Evolutionary conservation across 2,329 filamentous ascomycete species (phyloP).

Genomic region (Botrytis paeoniae): DNA sequence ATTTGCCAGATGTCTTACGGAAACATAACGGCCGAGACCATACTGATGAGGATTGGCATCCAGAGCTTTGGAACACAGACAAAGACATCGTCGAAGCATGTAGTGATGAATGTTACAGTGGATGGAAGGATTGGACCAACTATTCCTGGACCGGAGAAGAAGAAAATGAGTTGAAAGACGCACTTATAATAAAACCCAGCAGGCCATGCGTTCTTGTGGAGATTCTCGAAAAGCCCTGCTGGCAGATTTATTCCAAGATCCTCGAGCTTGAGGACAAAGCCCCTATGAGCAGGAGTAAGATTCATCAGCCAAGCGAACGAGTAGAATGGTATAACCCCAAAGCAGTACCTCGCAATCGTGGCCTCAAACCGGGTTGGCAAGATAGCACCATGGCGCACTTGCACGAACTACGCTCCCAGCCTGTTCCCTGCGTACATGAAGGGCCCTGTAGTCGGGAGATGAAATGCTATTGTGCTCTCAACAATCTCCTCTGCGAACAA

Average conservation of each 20-base stretch:
- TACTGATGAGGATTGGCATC: neutral
- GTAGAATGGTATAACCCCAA: constrained; percentile 36
- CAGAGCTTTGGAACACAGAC: constrained; percentile 2
- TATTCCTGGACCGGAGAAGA: constrained; percentile 12
- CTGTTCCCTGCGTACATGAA: constrained; percentile 61
- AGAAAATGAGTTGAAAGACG: constrained; percentile 8
- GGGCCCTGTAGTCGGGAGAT: constrained; percentile 56
- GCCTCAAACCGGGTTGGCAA: constrained; percentile 29
- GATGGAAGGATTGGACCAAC: neutral
- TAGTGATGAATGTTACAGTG: neutral
- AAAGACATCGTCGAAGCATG: neutral
- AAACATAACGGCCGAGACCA: constrained; percentile 22
- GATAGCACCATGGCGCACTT: constrained; percentile 30
- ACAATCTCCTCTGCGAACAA: constrained; percentile 67
- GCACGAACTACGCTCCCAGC: constrained; percentile 42
- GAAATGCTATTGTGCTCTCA: constrained; percentile 60
- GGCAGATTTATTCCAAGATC: constrained; percentile 29
- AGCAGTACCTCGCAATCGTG: constrained; percentile 18
- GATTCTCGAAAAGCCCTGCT: constrained; percentile 31
- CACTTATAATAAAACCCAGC: constrained; percentile 24
- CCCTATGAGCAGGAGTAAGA: neutral
- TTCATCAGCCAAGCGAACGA: constrained; percentile 14
- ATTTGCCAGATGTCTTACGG: constrained; percentile 28
- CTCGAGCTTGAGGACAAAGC: constrained; percentile 2
- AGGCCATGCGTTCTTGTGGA: constrained; percentile 27